Evolutionary conservation across 257 asterid species (phyloP), one percentile per base, ranked within the genome.

Genomic region (Misopates orontium): DNA sequence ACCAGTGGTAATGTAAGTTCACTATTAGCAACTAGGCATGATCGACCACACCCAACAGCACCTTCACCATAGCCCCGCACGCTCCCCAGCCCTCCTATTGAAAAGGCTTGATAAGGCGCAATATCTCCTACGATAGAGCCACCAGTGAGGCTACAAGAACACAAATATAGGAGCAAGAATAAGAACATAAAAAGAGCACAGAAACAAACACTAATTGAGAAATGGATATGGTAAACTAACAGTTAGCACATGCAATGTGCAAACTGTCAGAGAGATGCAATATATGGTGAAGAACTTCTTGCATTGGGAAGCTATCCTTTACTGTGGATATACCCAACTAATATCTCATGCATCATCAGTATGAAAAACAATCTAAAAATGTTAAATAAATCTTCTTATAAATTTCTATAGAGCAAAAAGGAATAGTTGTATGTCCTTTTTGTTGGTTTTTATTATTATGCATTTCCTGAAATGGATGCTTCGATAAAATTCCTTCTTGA

Each of bases 41-140:
- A 93, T 75, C 96, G 79, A 54, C 95, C 99, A 48, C 92, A 80
- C 64, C 97, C 96, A 69, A 93, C 88, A 21, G 96, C 97, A 78
- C 99, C 99, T 71, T 90, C 99, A 62, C 95, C 97, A 50, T 90
- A 93, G 55, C 99, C 99, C 49, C 97, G 87, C 32, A 93, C 91
- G 28, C 97, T 90, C 31, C 96, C 86, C 72, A 74, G 81, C 55
- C 99, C 99, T 20, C 99, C 99, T 50, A 93, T 86, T 22, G 99
- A 80, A 75, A 93, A 93, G 74, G 99, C 95, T 78, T 93, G 97
- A 83, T 90, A 93, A 57, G 97, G 99, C 82, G 99, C 99, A 71
- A 93, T 93, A 72, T 93, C 95, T 56, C 99, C 99, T 25, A 90
- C 99, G 47, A 88, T 62, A 20, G 99, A 93, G 51, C 97, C 99